These are phyloP conservation scores for Trichoderma sp. DNA, from an alignment of 2,329 filamentous ascomycete species.

Conservation along the genomic window DNA sequence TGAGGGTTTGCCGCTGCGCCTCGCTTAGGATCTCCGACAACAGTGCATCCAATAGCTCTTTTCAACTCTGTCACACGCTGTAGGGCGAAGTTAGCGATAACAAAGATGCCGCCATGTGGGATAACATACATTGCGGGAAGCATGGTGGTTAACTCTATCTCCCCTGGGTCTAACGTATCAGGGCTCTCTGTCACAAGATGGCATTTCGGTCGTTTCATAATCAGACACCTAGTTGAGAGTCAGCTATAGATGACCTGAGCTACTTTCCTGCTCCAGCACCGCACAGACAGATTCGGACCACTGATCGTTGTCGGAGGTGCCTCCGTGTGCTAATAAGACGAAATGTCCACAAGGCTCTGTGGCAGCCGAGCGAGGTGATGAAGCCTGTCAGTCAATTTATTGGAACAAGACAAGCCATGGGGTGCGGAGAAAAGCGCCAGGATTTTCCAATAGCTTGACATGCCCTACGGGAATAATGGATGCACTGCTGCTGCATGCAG, in stretches of 20 bases:
- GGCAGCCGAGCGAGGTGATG: background rate
- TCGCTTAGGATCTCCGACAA: background rate
- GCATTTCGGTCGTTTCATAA: background rate
- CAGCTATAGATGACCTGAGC: background rate
- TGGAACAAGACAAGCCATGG: background rate
- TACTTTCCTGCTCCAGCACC: background rate
- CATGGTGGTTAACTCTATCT: background rate
- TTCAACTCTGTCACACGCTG: background rate
- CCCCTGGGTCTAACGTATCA: background rate
- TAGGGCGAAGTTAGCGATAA: too few relatives aligned
- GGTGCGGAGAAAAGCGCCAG: background rate
- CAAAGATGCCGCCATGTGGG: too few relatives aligned
- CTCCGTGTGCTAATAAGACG: background rate
- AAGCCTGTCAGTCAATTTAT: background rate
- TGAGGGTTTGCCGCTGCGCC: background rate
- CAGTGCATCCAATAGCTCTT: background rate
- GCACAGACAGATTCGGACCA: background rate
- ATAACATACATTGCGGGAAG: background rate
- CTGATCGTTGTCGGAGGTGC: background rate
- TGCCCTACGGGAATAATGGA: background rate
- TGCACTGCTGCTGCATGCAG: background rate
- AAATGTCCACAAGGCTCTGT: background rate
- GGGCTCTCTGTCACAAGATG: background rate
- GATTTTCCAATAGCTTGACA: background rate
- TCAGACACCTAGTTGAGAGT: background rate